These are phyloP conservation scores for Boletus subparvulus DNA, from an alignment of 768 basidiomycete species.

Conservation along the genomic window DNA sequence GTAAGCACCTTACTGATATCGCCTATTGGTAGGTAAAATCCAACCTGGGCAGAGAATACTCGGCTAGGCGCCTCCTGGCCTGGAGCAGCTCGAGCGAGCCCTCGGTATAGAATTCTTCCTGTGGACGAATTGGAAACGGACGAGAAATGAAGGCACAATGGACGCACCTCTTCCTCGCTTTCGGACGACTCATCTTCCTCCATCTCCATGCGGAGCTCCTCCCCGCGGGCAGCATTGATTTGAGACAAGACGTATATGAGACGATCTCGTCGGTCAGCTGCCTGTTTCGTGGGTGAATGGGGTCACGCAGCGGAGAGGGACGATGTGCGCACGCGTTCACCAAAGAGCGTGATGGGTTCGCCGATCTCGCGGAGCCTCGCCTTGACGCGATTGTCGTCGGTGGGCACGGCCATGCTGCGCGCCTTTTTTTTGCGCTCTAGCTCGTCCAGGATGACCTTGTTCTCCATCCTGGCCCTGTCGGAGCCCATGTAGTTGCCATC, in stretches of 20 bases:
- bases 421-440: slow-evolving; percentile 98
- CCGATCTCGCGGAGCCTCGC: slow-evolving; percentile 88
- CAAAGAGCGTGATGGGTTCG: slow-evolving; percentile 96
- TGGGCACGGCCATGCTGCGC: slow-evolving; percentile 90
- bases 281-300: slow-evolving; percentile 47
- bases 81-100: slow-evolving; percentile 86
- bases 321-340: slow-evolving; percentile 80
- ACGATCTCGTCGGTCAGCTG: slow-evolving; percentile 94
- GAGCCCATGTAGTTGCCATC: slow-evolving; percentile 75
- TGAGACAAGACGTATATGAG: slow-evolving; percentile 92
- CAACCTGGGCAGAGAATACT: slow-evolving; percentile 94
- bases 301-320: not conserved
- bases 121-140: slow-evolving; percentile 11
- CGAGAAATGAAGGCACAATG: not conserved
- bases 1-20: slow-evolving; percentile 76
- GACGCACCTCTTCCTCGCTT: slow-evolving; percentile 71
- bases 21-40: slow-evolving; percentile 61
- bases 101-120: slow-evolving; percentile 95
- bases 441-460: slow-evolving; percentile 88
- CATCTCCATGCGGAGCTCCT: slow-evolving; percentile 54
- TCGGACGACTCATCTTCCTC: slow-evolving; percentile 60
- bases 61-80: slow-evolving; percentile 82
- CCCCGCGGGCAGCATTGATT: slow-evolving; percentile 86
- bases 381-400: slow-evolving; percentile 93
- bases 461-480: slow-evolving; percentile 74